Evolutionary conservation across 225 moss, liverwort and hornwort species (phyloP), one percentile per base, ranked within the genome.

Genomic region (Rhytidiadelphus loreus): DNA sequence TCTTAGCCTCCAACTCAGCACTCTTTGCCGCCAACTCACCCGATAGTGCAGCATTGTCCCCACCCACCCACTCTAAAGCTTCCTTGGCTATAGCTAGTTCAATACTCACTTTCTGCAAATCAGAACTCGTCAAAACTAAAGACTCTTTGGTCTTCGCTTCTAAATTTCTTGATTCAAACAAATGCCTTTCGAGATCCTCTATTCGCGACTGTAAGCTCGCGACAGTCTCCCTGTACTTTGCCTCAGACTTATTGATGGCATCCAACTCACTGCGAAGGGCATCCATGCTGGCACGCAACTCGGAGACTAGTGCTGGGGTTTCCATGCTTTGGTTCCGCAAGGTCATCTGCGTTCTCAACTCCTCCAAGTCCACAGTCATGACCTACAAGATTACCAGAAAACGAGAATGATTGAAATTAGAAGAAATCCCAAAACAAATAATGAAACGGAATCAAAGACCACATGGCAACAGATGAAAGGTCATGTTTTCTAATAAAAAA

Each of bases 11-110:
- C 85, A 92, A 46, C 82, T 92, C 89, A 55, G 88, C 56, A 75
- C 77, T 84, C 59, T 78, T 88, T 28, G 84, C 78, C 60, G 84
- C 88, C 84, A 88, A 77, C 69, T 88, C 88, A 68, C 83, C 90
- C 39, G 86, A 88, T 22, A 91, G 87, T 12, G 87, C 89, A 68
- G 94, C 94, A 74, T 88, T 91, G 77, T 91, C 88, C 53, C 91
- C 94, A 85, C 90, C 91, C 48, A 91, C 91, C 91, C 91, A 92
- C 41, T 91, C 94, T 66, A 90, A 30, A 56, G 94, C 90, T 86
- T 94, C 92, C 85, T 94, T 94, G 33, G 90, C 85, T 69, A 88
- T 87, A 73, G 90, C 87, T 71, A 92, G 32, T 80, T 94, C 92
- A 73, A 68, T 73, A 79, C 90, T 91, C 90, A 83, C 90, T 64